Base-by-base conservation (phyloP, 345 rosid species). In the Nephelium lappaceum region DNA sequence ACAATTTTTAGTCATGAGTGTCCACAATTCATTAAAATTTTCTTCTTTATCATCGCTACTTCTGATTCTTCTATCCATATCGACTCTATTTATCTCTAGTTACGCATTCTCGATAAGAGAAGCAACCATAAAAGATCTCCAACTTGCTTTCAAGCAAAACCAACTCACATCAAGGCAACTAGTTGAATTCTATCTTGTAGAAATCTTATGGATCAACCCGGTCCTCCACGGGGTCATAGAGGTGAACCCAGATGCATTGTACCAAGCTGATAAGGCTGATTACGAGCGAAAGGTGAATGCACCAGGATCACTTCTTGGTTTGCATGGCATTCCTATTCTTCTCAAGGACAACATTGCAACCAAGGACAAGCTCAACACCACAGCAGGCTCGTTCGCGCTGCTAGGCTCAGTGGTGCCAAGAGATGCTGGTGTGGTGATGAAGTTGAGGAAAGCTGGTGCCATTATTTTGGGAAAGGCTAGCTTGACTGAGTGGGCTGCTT, bases 291-390 rank as follows among this genome's bases (percentile, higher is more conserved):
- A 76, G 67, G 63, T 31, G 12, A 83, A 81, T 66, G 70, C 76
- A 1, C 23, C 76, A 2, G 76, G 84, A 9, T 77, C 83, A 2
- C 42, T 73, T 47, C 27, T 60, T 67, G 69, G 73, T 62, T 71
- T 90, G 57, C 92, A 88, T 25, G 92, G 94, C 4, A 82, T 89
- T 66, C 94, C 92, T 1, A 60, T 89, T 36, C 82, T 91, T 70
- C 81, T 91, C 47, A 91, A 91, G 86, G 92, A 91, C 41, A 84
- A 39, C 67, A 87, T 89, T 61, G 92, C 86, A 24, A 89, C 91
- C 5, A 84, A 86, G 58, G 92, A 91, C 57, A 84, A 73, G 80
- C 78, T 91, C 75, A 87, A 81, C 81, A 89, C 88, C 19, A 89
- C 92, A 0, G 89, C 94, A 0, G 91, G 94, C 5, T 91, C 90